phyloP scores from a whole-genome alignment of 306 rosid genomes.

The Oemleria cerasiformis region DNA sequence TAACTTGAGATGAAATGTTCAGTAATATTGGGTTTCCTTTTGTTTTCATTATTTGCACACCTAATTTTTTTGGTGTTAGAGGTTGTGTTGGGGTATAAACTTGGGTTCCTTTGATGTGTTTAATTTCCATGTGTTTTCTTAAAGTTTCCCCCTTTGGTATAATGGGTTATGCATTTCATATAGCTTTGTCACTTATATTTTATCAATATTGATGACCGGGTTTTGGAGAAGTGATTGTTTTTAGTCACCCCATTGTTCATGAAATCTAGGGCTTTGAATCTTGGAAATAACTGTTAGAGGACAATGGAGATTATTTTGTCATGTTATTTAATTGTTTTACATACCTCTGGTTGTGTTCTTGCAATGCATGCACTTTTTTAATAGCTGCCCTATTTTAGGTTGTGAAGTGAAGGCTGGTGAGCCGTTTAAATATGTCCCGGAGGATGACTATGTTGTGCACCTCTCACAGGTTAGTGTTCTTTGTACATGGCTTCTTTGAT shows the following conservation, averaged over 20 bases:
- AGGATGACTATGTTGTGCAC: constrained; percentile 39
- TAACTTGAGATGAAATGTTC: neutral
- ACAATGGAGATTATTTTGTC: neutral
- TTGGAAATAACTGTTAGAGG: too few relatives aligned
- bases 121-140: too few relatives aligned
- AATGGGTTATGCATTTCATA: too few relatives aligned
- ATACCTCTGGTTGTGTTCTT: neutral
- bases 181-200: too few relatives aligned
- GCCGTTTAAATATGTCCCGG: constrained; percentile 44
- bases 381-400: constrained; percentile 33
- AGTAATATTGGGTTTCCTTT: neutral
- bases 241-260: too few relatives aligned
- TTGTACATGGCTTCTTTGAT: neutral
- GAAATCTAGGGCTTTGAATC: too few relatives aligned
- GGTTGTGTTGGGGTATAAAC: neutral
- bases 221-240: too few relatives aligned
- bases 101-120: neutral
- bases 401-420: constrained; percentile 88
- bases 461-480: constrained; percentile 70
- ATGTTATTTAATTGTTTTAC: too few relatives aligned
- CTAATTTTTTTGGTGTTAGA: neutral
- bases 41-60: neutral
- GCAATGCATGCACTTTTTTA: neutral
- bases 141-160: too few relatives aligned
- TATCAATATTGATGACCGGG: too few relatives aligned